These are phyloP conservation scores for Cordyceps cicadae DNA, from an alignment of 2,329 filamentous ascomycete species.

Conservation along the genomic window DNA sequence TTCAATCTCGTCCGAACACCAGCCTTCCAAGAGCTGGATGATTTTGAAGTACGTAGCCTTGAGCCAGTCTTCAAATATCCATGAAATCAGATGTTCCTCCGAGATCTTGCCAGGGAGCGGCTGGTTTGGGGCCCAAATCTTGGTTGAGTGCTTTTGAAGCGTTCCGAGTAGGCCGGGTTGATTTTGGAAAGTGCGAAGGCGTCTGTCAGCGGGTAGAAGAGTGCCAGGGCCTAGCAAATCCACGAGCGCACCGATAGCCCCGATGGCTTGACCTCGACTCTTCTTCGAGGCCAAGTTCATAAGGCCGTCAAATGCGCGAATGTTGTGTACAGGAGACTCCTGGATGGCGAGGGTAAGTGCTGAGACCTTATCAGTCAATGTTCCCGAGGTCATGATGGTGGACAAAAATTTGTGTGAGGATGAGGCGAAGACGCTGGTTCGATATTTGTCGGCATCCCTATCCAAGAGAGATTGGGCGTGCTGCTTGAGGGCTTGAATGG, in stretches of 20 bases:
- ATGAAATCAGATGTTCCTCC: conserved; percentile 70
- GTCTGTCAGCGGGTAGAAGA: conserved; percentile 72
- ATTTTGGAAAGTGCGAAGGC: conserved; percentile 67
- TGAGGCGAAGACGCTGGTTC: conserved; percentile 63
- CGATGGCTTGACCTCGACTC: conserved; percentile 84
- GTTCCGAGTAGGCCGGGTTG: conserved; percentile 70
- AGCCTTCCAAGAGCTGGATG: conserved; percentile 80
- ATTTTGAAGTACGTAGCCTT: conserved; percentile 92
- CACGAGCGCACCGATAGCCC: conserved; percentile 86
- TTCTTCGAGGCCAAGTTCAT: conserved; percentile 81
- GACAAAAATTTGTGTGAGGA: conserved; percentile 94
- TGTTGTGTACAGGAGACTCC: conserved; percentile 90
- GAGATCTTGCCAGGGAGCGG: conserved; percentile 65
- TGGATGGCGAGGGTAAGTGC: conserved; percentile 90
- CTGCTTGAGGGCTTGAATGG: conserved; percentile 48
- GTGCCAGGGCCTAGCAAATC: conserved; percentile 88
- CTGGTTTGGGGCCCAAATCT: conserved; percentile 59
- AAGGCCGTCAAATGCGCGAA: conserved; percentile 78
- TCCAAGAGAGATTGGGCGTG: conserved; percentile 71
- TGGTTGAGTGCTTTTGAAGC: conserved; percentile 52
- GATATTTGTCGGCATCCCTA: conserved; percentile 68
- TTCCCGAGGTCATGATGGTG: conserved; percentile 94
- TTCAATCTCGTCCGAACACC: conserved; percentile 92
- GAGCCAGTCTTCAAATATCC: conserved; percentile 92
- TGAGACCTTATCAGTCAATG: conserved; percentile 92